A percentile compares a stretch with the other conserved stretches of the same genome.
These are phyloP conservation scores for Alternaria tenuissima DNA, from an alignment of 2,329 filamentous ascomycete species.

Conservation along the genomic window DNA sequence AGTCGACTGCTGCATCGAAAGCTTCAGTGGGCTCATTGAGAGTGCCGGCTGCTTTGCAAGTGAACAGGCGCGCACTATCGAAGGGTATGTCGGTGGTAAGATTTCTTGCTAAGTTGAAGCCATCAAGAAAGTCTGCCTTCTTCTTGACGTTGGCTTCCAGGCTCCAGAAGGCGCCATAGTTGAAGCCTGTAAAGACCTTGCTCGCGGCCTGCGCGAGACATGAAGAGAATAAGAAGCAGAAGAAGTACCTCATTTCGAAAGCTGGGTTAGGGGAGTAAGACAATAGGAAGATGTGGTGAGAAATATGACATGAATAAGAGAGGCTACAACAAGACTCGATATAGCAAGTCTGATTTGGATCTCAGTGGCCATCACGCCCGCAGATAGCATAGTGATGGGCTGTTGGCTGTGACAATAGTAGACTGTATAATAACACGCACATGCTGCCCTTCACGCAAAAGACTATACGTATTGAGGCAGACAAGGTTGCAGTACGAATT, in stretches of 20 bases:
- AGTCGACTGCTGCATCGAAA: conserved; percentile 45
- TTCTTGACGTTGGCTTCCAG: conserved; percentile 23
- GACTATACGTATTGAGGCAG: background rate
- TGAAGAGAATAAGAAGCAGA: conserved; percentile 3
- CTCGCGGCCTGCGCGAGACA: conserved; percentile 20
- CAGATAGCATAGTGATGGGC: background rate
- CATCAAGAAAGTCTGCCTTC: conserved; percentile 32
- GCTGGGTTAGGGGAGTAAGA: background rate
- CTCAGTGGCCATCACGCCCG: background rate
- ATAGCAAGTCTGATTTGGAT: background rate
- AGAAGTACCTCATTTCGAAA: conserved; percentile 13
- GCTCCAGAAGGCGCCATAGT: conserved; percentile 40
- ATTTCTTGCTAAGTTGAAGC: conserved; percentile 34
- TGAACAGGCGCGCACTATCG: conserved; percentile 74
- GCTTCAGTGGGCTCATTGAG: conserved; percentile 66
- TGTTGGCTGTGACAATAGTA: background rate
- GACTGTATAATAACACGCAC: background rate
- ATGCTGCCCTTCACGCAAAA: background rate
- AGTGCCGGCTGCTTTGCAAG: conserved; percentile 60
- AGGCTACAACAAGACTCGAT: background rate
- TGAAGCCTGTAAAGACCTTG: conserved; percentile 39
- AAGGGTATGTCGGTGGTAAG: conserved; percentile 61
- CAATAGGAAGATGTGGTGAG: background rate
- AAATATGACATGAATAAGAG: background rate
- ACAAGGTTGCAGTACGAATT: background rate